These are phyloP conservation scores for Tetrastigma voinierianum DNA, from an alignment of 164 flowering plant species.

Conservation along the genomic window DNA sequence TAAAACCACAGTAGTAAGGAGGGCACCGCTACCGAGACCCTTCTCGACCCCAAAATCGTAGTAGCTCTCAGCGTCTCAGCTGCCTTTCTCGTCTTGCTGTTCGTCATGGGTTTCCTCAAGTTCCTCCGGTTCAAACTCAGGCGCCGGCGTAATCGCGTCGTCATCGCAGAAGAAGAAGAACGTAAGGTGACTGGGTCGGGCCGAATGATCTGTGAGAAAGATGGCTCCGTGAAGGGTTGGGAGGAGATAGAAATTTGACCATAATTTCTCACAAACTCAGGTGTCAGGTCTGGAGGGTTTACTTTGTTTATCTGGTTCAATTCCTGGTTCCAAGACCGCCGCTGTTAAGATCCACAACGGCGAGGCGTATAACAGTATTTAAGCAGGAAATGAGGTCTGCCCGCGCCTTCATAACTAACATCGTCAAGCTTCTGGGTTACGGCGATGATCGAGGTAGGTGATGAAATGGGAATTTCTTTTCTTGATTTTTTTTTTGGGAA, in stretches of 20 bases:
- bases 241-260: slow-evolving; percentile 44
- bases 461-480: neutral
- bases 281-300: slow-evolving; percentile 75
- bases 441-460: slow-evolving; percentile 51
- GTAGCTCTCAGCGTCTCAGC: too few relatives aligned
- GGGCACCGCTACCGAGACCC: too few relatives aligned
- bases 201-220: too few relatives aligned
- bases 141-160: neutral
- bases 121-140: neutral
- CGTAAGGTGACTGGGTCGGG: neutral
- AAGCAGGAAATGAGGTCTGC: slow-evolving; percentile 60
- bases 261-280: slow-evolving; percentile 28
- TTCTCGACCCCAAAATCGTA: too few relatives aligned
- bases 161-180: neutral
- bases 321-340: slow-evolving; percentile 33
- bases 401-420: slow-evolving; percentile 47
- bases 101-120: neutral
- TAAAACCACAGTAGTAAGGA: too few relatives aligned
- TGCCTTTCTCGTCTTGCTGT: too few relatives aligned
- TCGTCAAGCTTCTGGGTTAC: slow-evolving; percentile 69
- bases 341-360: slow-evolving; percentile 56
- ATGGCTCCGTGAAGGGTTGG: slow-evolving; percentile 39
- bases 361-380: slow-evolving; percentile 52
- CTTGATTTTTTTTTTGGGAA: slow-evolving; percentile 2
- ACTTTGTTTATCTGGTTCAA: slow-evolving; percentile 58